phyloP scores from a whole-genome alignment of 2,329 filamentous ascomycete species.

The Chlorencoelia australis region DNA sequence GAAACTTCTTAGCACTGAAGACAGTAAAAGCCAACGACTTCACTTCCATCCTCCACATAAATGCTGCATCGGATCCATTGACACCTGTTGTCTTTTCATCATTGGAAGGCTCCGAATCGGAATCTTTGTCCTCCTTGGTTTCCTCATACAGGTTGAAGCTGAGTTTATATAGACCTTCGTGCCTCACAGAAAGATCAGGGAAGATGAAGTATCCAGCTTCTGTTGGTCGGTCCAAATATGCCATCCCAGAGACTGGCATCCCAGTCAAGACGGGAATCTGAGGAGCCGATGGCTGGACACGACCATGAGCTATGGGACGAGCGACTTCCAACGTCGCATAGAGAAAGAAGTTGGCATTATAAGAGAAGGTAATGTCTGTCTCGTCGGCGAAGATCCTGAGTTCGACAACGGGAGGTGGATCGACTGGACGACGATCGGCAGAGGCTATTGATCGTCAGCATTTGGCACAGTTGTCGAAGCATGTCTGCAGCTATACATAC shows the following conservation, averaged over 20 bases:
- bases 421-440: slow-evolving; percentile 17
- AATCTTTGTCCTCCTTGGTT: slow-evolving; percentile 74
- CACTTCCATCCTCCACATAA: slow-evolving; percentile 82
- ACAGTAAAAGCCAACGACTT: slow-evolving; percentile 82
- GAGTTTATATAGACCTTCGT: slow-evolving; percentile 87
- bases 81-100: slow-evolving; percentile 30
- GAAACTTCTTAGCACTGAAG: slow-evolving; percentile 97
- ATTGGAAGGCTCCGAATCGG: slow-evolving; percentile 42
- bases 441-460: slow-evolving; percentile 15
- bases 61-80: slow-evolving; percentile 35
- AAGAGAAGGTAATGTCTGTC: slow-evolving; percentile 71
- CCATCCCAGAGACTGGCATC: slow-evolving; percentile 90
- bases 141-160: slow-evolving; percentile 92
- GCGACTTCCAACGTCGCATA: slow-evolving; percentile 86
- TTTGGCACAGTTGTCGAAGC: background rate
- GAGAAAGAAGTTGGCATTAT: slow-evolving; percentile 96
- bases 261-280: slow-evolving; percentile 82
- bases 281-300: slow-evolving; percentile 56
- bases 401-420: slow-evolving; percentile 79
- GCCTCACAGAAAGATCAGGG: slow-evolving; percentile 87
- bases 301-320: slow-evolving; percentile 71
- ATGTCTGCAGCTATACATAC: slow-evolving; percentile 46
- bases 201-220: slow-evolving; percentile 92
- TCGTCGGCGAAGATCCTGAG: slow-evolving; percentile 72
- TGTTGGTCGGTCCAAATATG: slow-evolving; percentile 79